Evolutionary conservation across 345 rosid genomes (phyloP), one percentile per base, ranked within the genome.

Genomic region (Eutrema heterophyllum): DNA sequence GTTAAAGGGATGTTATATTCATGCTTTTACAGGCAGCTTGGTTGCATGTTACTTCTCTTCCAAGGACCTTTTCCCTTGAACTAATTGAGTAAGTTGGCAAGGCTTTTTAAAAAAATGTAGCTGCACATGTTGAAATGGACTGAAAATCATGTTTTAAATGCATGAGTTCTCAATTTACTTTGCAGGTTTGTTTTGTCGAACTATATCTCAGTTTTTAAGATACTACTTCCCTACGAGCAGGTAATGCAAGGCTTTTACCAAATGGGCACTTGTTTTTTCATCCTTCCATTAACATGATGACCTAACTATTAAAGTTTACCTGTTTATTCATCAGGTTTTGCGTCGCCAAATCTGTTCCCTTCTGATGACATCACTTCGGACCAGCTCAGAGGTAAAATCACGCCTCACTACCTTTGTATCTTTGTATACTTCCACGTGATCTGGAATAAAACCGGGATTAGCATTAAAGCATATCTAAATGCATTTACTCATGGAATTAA

Each of bases 311-410:
- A 78, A 80, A 74, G 46, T 64, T 70, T 78, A 57, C 70, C 9
- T 76, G 80, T 56, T 41, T 74, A 63, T 69, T 78, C 60, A 58
- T 73, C 90, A 94, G 98, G 89, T 90, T 72, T 82, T 95, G 84
- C 97, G 88, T 56, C 85, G 90, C 80, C 99, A 92, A 82, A 92
- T 95, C 50, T 95, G 97, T 79, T 95, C 99, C 52, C 95, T 92
- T 78, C 84, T 95, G 80, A 95, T 95, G 97, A 92, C 97, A 67
- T 95, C 97, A 50, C 92, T 91, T 64, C 97, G 97, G 54, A 90
- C 93, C 65, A 92, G 91, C 83, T 73, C 85, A 32, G 99, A 95
- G 98, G 98, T 91, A 78, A 70, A 59, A 70, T 67, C 70, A 55
- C 33, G 49, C 64, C 52, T 66, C 68, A 24, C 24, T 40, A 21